Evolutionary conservation across 108 stramenopile genomes (phyloP).

Genomic region (Poteriospumella lacustris): DNA sequence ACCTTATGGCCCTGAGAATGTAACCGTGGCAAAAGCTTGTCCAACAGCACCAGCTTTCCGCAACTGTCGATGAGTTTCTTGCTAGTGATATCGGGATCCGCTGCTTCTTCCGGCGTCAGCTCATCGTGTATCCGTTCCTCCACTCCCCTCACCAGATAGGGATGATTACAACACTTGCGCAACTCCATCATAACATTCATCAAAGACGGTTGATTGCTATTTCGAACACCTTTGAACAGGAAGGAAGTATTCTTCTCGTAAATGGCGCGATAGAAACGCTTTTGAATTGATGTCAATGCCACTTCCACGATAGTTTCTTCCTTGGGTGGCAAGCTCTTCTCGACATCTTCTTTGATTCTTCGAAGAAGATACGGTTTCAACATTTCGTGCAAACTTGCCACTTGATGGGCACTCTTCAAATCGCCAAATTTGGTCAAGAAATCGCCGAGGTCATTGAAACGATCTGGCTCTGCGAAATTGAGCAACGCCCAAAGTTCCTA

Average conservation of each 20-base stretch:
- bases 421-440: constrained; percentile 76
- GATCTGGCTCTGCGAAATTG: constrained; percentile 61
- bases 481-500: constrained; percentile 28
- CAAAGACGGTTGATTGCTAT: constrained; percentile 61
- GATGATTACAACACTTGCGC: constrained; percentile 70
- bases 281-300: constrained; percentile 84
- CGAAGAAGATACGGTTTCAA: constrained; percentile 87
- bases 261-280: constrained; percentile 92
- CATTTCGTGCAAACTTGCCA: constrained; percentile 74
- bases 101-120: constrained; percentile 38
- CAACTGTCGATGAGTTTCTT: constrained; percentile 52
- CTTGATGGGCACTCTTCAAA: constrained; percentile 71
- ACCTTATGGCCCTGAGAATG: constrained; percentile 80
- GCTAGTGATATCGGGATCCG: constrained; percentile 33
- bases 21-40: constrained; percentile 91
- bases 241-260: constrained; percentile 84
- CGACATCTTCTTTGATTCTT: constrained; percentile 95
- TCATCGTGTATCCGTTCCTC: constrained; percentile 49
- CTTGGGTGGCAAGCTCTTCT: constrained; percentile 87
- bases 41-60: constrained; percentile 93
- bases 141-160: constrained; percentile 43
- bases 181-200: constrained; percentile 98
- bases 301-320: constrained; percentile 95
- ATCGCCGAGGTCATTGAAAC: constrained; percentile 64
- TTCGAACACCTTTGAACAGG: constrained; percentile 43